Base-by-base conservation (phyloP, 2,329 filamentous ascomycete genomes). In the Decorospora gaudefroyi region DNA sequence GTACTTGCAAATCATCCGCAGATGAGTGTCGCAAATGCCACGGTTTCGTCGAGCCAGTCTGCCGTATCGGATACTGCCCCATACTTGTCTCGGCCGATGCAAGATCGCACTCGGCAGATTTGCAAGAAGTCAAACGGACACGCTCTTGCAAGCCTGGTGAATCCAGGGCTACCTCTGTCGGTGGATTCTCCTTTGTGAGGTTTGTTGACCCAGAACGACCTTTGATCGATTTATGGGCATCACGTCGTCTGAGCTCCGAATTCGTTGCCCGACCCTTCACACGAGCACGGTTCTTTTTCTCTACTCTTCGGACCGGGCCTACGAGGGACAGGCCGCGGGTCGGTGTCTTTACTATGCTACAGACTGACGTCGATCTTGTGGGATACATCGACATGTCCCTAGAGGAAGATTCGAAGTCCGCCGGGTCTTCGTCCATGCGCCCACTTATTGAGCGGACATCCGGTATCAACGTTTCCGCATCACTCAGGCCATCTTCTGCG, bases 331-430 rank as follows among this genome's bases (percentile, higher is more conserved):
- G 32, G 4, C 63, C 63, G 6, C 63, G 57, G 1, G 61, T 65
- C 11, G 63, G 63, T 7, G 63, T 66, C 13, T 59, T 61, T 1
- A 66, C 51, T 19, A 66, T 62, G 22, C 62, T 66, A 8, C 55
- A 57, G 1, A 55, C 34, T 1, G 62, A 64, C 10, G 21, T 30
- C 7, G 57, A 50, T n/a, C 61, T 47, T 0, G 47, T 55, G 0
- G 51, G 57, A 12, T 49, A 22, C 15, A 27, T 25, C 3, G 53
- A 57, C n/a, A 36, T 42, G 29, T 21, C 4, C 2, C 17, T 33
- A 4, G 41, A 57, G 3, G 49, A 50, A 6, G 53, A 31, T 19
- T 61, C 61, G 7, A 35, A 5, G n/a, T 59, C 59, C 16, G 55
- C 56, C 16, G 41, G 51, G 6, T 63, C 61, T 12, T 53, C 51